Conservation (phyloP, 2,329 filamentous ascomycete genomes). For the Fusarium sp. region DNA sequence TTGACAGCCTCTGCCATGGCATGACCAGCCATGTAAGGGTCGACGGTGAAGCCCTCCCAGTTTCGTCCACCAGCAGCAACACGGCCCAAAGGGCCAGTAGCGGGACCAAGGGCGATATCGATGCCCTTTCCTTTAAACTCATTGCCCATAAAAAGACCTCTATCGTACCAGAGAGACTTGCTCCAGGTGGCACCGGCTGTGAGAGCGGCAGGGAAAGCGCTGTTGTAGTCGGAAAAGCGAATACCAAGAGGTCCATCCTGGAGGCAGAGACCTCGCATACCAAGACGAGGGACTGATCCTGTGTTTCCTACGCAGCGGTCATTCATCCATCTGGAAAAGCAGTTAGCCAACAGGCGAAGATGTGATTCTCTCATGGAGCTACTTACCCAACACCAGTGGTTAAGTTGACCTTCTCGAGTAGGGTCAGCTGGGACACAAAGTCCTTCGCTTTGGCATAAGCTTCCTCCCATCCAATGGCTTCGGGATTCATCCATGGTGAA, state of each 20-base stretch:
- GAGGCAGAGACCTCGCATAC: slow-evolving; percentile 81
- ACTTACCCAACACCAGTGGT: slow-evolving; percentile 89
- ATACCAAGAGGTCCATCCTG: slow-evolving; percentile 89
- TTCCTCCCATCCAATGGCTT: slow-evolving; percentile 78
- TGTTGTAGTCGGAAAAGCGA: slow-evolving; percentile 81
- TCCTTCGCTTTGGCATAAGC: slow-evolving; percentile 81
- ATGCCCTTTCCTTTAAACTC: slow-evolving; percentile 83
- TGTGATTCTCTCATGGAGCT: not conserved
- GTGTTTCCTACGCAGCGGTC: slow-evolving; percentile 79
- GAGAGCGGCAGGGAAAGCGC: slow-evolving; percentile 83
- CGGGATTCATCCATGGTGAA: slow-evolving; percentile 85
- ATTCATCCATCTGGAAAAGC: slow-evolving; percentile 63
- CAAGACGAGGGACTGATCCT: slow-evolving; percentile 77
- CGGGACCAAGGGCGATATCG: slow-evolving; percentile 74
- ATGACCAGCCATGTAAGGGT: slow-evolving; percentile 80
- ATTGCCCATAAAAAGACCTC: slow-evolving; percentile 62
- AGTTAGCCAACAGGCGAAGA: not conserved
- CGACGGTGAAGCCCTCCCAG: slow-evolving; percentile 78
- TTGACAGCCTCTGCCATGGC: slow-evolving; percentile 79
- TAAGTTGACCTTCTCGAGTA: slow-evolving; percentile 92
- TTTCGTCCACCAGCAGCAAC: slow-evolving; percentile 64
- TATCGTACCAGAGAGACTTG: slow-evolving; percentile 71
- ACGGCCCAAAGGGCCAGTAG: slow-evolving; percentile 62
- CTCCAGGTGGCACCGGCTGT: slow-evolving; percentile 89
- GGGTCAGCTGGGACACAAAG: slow-evolving; percentile 86